These are phyloP conservation scores for Talaromyces proteolyticus DNA, from an alignment of 495 filamentous ascomycete species.

Conservation along the genomic window DNA sequence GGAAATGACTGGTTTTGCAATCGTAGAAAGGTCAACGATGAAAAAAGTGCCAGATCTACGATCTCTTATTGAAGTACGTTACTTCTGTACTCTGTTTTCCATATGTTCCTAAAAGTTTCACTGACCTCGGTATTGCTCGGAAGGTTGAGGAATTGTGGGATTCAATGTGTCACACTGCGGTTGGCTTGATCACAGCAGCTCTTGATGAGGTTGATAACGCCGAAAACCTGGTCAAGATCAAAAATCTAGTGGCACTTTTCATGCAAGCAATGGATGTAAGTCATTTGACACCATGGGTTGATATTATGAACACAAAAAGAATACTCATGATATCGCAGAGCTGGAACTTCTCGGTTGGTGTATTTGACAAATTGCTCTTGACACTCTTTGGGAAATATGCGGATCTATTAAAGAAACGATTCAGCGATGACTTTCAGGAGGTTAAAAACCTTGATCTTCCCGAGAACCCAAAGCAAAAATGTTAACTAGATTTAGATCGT, in stretches of 20 bases:
- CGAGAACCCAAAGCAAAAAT: neutral
- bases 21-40: constrained; percentile 92
- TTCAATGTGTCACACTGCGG: constrained; percentile 88
- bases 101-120: neutral
- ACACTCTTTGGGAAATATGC: constrained; percentile 90
- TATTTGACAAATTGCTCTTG: constrained; percentile 76
- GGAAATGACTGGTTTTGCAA: constrained; percentile 92
- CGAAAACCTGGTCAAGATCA: constrained; percentile 82
- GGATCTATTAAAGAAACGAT: constrained; percentile 81
- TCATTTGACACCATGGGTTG: neutral
- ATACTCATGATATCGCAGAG: constrained; percentile 43
- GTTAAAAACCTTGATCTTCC: constrained; percentile 27
- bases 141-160: constrained; percentile 97
- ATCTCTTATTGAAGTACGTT: constrained; percentile 72
- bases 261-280: constrained; percentile 93
- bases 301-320: neutral
- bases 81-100: no score
- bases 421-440: constrained; percentile 90
- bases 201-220: constrained; percentile 74
- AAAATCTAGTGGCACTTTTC: constrained; percentile 86
- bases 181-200: constrained; percentile 71
- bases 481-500: constrained; percentile 59
- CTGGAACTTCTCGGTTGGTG: constrained; percentile 81
- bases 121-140: neutral
- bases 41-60: constrained; percentile 74